Percentiles rank a stretch among this genome's conserved stretches.
These are phyloP conservation scores for Pelargonium citronellum DNA, from an alignment of 441 rosid genomes.

Conservation along the genomic window DNA sequence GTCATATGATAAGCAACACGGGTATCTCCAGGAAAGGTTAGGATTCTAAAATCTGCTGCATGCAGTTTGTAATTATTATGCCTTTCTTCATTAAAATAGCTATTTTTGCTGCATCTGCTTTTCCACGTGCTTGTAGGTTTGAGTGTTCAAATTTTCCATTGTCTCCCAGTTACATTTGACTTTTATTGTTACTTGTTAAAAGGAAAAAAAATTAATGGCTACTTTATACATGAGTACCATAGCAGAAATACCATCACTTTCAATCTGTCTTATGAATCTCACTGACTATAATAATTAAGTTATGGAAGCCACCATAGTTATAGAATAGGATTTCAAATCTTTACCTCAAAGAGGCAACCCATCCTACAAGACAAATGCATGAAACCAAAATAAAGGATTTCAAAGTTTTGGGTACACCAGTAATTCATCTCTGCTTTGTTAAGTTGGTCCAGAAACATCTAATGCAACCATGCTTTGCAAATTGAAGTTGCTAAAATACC, in stretches of 20 bases:
- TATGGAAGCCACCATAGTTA: neutral
- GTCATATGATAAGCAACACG: slow-evolving; percentile 31
- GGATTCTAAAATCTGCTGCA: slow-evolving; percentile 18
- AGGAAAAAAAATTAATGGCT: neutral
- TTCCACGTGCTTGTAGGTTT: neutral
- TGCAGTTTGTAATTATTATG: neutral
- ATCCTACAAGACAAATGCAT: neutral
- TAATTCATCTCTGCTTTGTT: neutral
- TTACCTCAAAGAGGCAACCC: neutral
- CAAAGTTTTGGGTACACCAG: neutral
- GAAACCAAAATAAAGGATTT: neutral
- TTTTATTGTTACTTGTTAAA: neutral
- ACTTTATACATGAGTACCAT: neutral
- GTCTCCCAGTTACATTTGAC: neutral
- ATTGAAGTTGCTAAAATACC: neutral
- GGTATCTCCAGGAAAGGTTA: slow-evolving; percentile 53
- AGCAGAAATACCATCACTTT: neutral
- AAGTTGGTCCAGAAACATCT: neutral
- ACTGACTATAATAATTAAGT: neutral
- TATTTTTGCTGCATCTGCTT: neutral
- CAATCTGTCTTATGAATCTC: neutral
- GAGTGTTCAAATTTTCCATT: neutral
- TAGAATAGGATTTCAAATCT: neutral
- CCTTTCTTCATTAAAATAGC: neutral
- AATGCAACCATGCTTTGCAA: slow-evolving; percentile 3